phyloP scores from a whole-genome alignment of 2,329 filamentous ascomycete genomes.

The Mariannaea elegans region DNA sequence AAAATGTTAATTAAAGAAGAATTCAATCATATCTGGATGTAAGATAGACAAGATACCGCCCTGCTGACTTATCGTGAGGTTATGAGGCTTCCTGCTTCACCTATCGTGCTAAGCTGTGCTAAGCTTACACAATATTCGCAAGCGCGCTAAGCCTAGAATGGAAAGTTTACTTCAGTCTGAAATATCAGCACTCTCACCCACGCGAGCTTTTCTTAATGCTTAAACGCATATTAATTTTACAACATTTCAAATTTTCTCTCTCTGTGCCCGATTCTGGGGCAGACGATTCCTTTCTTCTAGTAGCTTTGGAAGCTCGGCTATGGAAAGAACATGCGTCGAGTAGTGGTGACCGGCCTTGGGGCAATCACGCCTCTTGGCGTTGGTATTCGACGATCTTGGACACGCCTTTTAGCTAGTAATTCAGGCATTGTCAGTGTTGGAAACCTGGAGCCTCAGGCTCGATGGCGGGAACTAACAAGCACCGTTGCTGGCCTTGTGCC shows the following conservation, averaged over 20 bases:
- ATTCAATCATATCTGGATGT: neutral
- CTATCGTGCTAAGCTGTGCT: too few relatives aligned
- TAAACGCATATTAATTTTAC: too few relatives aligned
- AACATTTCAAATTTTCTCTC: slow-evolving; percentile 4
- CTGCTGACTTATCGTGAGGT: slow-evolving; percentile 27
- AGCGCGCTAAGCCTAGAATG: slow-evolving; percentile 33
- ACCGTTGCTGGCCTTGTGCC: slow-evolving; percentile 88
- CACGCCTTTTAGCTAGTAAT: slow-evolving; percentile 78
- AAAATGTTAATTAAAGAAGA: neutral
- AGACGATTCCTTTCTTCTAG: neutral
- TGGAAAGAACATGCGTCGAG: slow-evolving; percentile 69
- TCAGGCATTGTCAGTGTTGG: slow-evolving; percentile 82
- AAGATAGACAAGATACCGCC: slow-evolving; percentile 1
- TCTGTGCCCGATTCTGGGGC: too few relatives aligned
- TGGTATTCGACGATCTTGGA: slow-evolving; percentile 81
- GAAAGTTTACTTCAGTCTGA: slow-evolving; percentile 16
- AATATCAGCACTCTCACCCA: neutral
- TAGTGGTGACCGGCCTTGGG: slow-evolving; percentile 85
- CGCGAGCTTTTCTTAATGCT: too few relatives aligned
- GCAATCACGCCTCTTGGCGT: slow-evolving; percentile 86
- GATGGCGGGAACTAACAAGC: slow-evolving; percentile 80
- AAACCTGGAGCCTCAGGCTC: slow-evolving; percentile 61
- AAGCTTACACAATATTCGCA: too few relatives aligned
- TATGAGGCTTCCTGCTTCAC: slow-evolving; percentile 14
- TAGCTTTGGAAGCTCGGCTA: slow-evolving; percentile 33